Conservation (phyloP, 1,139 yeast species). For the Suhomyces bokatorum region DNA sequence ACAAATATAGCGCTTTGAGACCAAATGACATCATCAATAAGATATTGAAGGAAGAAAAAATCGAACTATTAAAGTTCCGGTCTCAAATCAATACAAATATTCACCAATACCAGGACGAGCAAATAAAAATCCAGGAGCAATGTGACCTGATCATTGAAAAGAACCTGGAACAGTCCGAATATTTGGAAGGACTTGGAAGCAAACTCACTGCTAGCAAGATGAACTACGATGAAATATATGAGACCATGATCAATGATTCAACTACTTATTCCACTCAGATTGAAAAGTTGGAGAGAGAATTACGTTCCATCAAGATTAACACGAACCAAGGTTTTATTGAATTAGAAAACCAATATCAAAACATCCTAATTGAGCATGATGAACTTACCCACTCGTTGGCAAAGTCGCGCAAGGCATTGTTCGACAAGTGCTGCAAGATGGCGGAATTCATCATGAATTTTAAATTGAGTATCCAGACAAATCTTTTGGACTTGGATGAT, state of each 20-base stretch:
- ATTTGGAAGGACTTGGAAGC: constrained; percentile 60
- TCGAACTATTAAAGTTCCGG: constrained; percentile 47
- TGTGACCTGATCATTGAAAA: constrained; percentile 58
- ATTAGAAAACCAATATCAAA: constrained; percentile 57
- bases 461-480: constrained; percentile 63
- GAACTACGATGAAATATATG: constrained; percentile 58
- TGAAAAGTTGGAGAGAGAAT: constrained; percentile 63
- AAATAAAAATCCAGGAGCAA: constrained; percentile 57
- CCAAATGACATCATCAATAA: constrained; percentile 35
- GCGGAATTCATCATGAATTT: constrained; percentile 62
- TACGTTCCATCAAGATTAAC: constrained; percentile 52
- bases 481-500: constrained; percentile 56
- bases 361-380: constrained; percentile 56
- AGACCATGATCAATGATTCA: constrained; percentile 55
- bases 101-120: constrained; percentile 59
- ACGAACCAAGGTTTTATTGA: constrained; percentile 56
- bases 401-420: constrained; percentile 49
- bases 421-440: constrained; percentile 54
- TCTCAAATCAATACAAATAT: constrained; percentile 48
- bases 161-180: constrained; percentile 57
- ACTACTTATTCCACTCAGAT: constrained; percentile 61
- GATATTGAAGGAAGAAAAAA: constrained; percentile 37
- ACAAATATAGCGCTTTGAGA: constrained; percentile 22
- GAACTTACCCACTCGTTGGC: constrained; percentile 50
- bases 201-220: constrained; percentile 53